phyloP scores from a whole-genome alignment of 1,284 basidiomycete genomes.

The Cutaneotrichosporon dermatis region DNA sequence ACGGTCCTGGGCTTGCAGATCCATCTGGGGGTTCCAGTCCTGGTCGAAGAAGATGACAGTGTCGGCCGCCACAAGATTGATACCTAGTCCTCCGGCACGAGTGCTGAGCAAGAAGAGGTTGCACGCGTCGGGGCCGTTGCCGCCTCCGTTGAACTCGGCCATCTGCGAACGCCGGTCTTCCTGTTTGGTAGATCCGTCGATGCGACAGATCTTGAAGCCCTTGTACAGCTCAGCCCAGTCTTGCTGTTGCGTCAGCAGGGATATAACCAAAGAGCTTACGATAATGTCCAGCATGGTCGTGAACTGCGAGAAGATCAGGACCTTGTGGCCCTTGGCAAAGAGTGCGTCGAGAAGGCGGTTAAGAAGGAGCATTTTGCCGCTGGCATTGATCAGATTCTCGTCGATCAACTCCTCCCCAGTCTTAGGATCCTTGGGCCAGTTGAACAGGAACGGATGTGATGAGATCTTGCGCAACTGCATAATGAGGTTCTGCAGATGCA shows the following conservation, averaged over 20 bases:
- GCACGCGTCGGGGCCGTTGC: constrained; percentile 65
- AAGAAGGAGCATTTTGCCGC: constrained; percentile 95
- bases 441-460: constrained; percentile 88
- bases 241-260: constrained; percentile 45
- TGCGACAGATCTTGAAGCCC: constrained; percentile 75
- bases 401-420: constrained; percentile 62
- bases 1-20: constrained; percentile 90
- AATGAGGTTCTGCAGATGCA: constrained; percentile 85
- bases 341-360: constrained; percentile 80
- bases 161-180: constrained; percentile 76
- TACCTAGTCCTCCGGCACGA: constrained; percentile 82
- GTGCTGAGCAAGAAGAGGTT: constrained; percentile 86
- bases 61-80: constrained; percentile 90
- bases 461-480: constrained; percentile 87
- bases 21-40: constrained; percentile 96
- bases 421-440: constrained; percentile 71
- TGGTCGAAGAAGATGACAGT: constrained; percentile 93
- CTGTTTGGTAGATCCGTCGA: constrained; percentile 78
- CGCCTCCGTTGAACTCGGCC: constrained; percentile 78
- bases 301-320: constrained; percentile 89
- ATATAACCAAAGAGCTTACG: constrained; percentile 48
- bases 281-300: constrained; percentile 94
- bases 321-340: constrained; percentile 80
- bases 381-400: constrained; percentile 73
- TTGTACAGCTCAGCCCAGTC: constrained; percentile 83